phyloP scores from a whole-genome alignment of 1,139 yeast genomes.

The Saccharomycopsis hybrid region DNA sequence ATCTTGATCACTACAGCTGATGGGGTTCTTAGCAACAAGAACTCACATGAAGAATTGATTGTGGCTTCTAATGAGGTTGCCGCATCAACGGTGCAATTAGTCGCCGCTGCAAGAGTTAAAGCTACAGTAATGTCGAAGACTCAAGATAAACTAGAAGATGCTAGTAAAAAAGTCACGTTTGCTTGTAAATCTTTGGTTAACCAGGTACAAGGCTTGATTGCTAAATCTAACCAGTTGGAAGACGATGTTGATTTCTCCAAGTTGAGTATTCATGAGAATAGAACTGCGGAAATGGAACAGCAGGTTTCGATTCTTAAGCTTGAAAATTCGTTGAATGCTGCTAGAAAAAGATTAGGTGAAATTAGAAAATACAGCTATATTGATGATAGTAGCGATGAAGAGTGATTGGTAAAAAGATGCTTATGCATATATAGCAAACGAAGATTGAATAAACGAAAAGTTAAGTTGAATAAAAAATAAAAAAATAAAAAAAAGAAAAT shows the following conservation, averaged over 20 bases:
- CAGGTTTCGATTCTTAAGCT: constrained; percentile 83
- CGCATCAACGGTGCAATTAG: constrained; percentile 88
- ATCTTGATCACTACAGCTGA: constrained; percentile 78
- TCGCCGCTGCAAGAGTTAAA: constrained; percentile 87
- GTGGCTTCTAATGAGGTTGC: constrained; percentile 92
- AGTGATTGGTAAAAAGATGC: constrained; percentile 3
- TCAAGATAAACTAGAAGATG: constrained; percentile 66
- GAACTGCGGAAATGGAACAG: constrained; percentile 88
- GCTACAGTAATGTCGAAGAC: constrained; percentile 72
- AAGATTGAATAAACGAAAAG: too few relatives aligned
- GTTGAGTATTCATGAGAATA: constrained; percentile 73
- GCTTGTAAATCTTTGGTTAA: constrained; percentile 71
- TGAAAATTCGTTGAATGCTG: constrained; percentile 64
- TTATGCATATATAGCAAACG: constrained; percentile 16
- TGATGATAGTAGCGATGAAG: constrained; percentile 27
- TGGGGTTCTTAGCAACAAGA: constrained; percentile 60
- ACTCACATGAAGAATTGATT: constrained; percentile 76
- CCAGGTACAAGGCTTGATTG: constrained; percentile 60
- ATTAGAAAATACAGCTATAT: constrained; percentile 53
- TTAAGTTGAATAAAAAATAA: too few relatives aligned
- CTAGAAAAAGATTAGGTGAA: constrained; percentile 80
- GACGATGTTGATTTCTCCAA: constrained; percentile 58
- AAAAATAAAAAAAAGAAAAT: too few relatives aligned
- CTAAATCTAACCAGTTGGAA: constrained; percentile 29
- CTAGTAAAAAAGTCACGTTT: constrained; percentile 60